Evolutionary conservation across 2,329 filamentous ascomycete species (phyloP), one percentile per base, ranked within the genome.

Genomic region (Taxawa tesnikishii): DNA sequence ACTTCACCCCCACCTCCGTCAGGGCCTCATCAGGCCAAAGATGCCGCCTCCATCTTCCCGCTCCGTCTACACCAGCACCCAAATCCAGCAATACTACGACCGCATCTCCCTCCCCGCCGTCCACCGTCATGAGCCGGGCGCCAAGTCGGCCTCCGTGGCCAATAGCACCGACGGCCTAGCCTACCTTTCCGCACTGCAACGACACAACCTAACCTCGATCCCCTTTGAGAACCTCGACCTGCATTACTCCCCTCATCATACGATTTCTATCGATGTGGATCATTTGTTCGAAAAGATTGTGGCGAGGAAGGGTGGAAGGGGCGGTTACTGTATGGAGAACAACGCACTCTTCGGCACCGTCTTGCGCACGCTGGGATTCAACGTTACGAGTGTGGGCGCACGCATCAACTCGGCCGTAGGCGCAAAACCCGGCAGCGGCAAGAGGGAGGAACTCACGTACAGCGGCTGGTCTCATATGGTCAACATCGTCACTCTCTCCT

Each of bases 301-400:
- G 1, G 55, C 56, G 28, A 34, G 35, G 15, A 26, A 14, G 25
- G 39, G 62, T 28, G 58, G 59, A 4, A 49, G 68, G 18, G 70
- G 72, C 15, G 72, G 72, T 2, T 73, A 74, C 38, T 75, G 71
- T 45, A 73, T 75, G 68, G 70, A 75, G 48, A 70, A 65, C 40
- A 73, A 72, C 28, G 50, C 53, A 3, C 50, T 75, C 18, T 66
- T 75, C 37, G 62, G 58, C 5, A 61, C 58, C 3, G 51, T 74
- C 9, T 45, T 75, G 28, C 54, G 59, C 26, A 65, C 60, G 1
- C 43, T 75, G 21, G 70, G 69, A 1, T 75, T 63, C 41, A 49
- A 48, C 14, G 37, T 63, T 11, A 56, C 54, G 28, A 53, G 54
- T 21, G 56, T 50, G 10, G 62, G 55, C 6, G 60, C 51, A 3